Percentiles rank a stretch among this genome's conserved stretches.
Evolutionary conservation across 1,284 basidiomycete genomes (phyloP).

Genomic region (Cryptococcus sp.): DNA sequence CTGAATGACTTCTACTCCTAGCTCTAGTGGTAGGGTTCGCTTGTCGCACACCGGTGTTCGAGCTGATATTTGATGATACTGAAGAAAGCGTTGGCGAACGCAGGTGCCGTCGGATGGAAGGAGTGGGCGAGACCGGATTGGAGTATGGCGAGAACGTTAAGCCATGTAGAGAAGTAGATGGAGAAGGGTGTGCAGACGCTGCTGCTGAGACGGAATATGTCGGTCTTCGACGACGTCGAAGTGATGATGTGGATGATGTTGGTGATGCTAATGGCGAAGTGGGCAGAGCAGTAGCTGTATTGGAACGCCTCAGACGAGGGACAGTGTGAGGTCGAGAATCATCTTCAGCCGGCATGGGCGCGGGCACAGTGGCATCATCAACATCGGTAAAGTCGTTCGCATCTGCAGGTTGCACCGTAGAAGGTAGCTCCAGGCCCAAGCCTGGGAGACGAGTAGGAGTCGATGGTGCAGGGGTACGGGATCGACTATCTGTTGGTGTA

Average conservation of each 20-base stretch:
- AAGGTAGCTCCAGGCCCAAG: background rate
- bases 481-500: conserved; percentile 16
- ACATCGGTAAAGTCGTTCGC: background rate
- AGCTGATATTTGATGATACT: conserved; percentile 5
- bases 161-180: conserved; percentile 5
- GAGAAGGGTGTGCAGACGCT: conserved; percentile 27
- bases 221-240: conserved; percentile 27
- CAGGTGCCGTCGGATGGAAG: conserved; percentile 30
- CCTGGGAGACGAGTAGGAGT: conserved; percentile 7
- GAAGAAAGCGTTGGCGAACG: conserved; percentile 31
- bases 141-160: conserved; percentile 14
- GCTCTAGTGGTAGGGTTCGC: conserved; percentile 38
- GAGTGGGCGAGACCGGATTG: conserved; percentile 37
- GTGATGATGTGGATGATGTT: conserved; percentile 3
- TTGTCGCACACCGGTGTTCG: conserved; percentile 8
- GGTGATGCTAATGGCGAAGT: conserved; percentile 9
- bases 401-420: background rate
- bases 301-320: conserved; percentile 3
- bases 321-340: conserved; percentile 5
- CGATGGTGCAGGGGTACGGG: conserved; percentile 4
- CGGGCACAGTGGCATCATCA: background rate
- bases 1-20: conserved; percentile 45
- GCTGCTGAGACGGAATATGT: conserved; percentile 6
- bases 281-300: conserved; percentile 15
- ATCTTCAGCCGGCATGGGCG: conserved; percentile 2